Conservation (phyloP, 495 filamentous ascomycete genomes). For the Penicillium riverlandense region DNA sequence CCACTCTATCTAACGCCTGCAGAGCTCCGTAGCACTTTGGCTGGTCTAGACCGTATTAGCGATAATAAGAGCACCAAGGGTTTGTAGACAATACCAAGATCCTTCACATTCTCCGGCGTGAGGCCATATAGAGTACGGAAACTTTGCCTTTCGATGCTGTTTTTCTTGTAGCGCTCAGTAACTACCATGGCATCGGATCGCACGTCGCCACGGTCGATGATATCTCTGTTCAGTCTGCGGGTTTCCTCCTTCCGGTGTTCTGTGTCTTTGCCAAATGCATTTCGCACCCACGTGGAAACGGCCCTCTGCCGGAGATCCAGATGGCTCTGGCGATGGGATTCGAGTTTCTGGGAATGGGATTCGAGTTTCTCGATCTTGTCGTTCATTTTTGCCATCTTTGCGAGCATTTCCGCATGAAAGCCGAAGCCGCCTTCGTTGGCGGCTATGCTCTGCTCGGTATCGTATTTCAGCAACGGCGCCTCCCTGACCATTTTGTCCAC, state of each 20-base stretch:
- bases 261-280: not conserved
- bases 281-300: not conserved
- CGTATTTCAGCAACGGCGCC: not conserved
- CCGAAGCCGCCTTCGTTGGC: not conserved
- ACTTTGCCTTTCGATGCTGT: conserved; percentile 2
- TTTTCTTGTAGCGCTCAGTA: not conserved
- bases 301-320: conserved; percentile 3
- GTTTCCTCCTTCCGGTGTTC: not conserved
- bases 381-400: not conserved
- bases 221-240: not conserved
- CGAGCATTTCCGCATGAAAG: not conserved
- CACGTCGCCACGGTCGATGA: conserved; percentile 3
- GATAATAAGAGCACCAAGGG: too few species aligned
- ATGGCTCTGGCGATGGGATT: conserved; percentile 2
- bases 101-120: conserved; percentile 1
- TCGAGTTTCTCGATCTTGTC: conserved; percentile 1
- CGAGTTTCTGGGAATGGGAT: too few species aligned
- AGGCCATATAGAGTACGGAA: conserved; percentile 4
- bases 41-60: not conserved
- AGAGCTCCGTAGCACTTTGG: not conserved
- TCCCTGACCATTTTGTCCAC: too few species aligned
- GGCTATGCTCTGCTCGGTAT: not conserved
- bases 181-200: conserved; percentile 2
- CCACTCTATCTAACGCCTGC: conserved; percentile 1
- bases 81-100: not conserved